A percentile compares a stretch with the other conserved stretches of the same genome.
These are phyloP conservation scores for Cercophora samala DNA, from an alignment of 495 filamentous ascomycete species.

Conservation along the genomic window DNA sequence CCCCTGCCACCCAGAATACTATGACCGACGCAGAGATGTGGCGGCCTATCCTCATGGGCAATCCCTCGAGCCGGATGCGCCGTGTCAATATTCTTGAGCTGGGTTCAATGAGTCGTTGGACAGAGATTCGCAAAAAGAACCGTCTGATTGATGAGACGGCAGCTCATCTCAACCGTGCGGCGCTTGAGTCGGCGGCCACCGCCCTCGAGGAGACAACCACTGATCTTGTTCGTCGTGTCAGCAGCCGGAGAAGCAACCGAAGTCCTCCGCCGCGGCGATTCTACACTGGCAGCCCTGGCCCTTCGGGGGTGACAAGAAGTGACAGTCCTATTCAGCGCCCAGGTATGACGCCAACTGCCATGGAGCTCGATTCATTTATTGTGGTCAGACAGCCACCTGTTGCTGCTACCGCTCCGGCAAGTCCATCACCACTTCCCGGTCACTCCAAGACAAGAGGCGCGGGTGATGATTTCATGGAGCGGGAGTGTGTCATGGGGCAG, in stretches of 20 bases:
- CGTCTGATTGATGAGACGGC: conserved; percentile 49
- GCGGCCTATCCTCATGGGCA: conserved; percentile 64
- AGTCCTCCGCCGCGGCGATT: conserved; percentile 16
- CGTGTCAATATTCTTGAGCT: conserved; percentile 66
- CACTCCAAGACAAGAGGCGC: conserved; percentile 20
- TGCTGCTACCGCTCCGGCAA: neutral
- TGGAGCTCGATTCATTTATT: conserved; percentile 7
- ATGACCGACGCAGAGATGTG: conserved; percentile 56
- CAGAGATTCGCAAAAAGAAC: conserved; percentile 67
- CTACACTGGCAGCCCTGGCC: conserved; percentile 25
- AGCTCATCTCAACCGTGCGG: conserved; percentile 40
- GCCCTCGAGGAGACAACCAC: conserved; percentile 34
- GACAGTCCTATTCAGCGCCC: conserved; percentile 10
- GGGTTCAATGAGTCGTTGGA: conserved; percentile 61
- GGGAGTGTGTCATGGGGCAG: conserved; percentile 35
- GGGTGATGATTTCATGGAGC: conserved; percentile 25
- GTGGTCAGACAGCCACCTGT: neutral
- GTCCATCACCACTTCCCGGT: neutral
- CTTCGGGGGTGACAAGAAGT: conserved; percentile 20
- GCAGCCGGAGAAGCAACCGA: conserved; percentile 34
- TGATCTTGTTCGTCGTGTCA: conserved; percentile 37
- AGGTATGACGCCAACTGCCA: neutral
- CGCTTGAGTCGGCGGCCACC: conserved; percentile 36
- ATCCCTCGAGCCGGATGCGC: conserved; percentile 61
- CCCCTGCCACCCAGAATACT: conserved; percentile 29